Conservation (phyloP, 345 rosid species). For the Heritiera fomes region DNA sequence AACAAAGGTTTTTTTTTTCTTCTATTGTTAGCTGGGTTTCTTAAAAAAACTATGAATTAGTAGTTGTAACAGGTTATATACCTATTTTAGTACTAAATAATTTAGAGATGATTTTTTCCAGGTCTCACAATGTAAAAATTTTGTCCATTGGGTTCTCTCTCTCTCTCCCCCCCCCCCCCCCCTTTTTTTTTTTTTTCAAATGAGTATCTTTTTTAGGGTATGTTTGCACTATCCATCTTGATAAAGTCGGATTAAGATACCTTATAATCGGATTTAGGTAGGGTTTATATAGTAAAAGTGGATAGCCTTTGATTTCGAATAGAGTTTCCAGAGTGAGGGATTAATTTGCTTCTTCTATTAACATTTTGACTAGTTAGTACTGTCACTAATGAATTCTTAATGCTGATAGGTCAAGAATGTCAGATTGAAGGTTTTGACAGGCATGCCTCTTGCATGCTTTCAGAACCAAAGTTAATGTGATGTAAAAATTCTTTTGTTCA, state of each 20-base stretch:
- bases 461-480: not conserved
- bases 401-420: not conserved
- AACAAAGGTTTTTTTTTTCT: not conserved
- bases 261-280: not conserved
- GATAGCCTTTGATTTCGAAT: not conserved
- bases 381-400: not conserved
- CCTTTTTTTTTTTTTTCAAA: too few relatives aligned
- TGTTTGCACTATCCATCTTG: not conserved
- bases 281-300: not conserved
- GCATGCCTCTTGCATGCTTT: not conserved
- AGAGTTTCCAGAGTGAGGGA: too few relatives aligned
- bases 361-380: not conserved
- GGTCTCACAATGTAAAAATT: too few relatives aligned
- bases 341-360: constrained; percentile 2
- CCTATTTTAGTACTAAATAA: not conserved
- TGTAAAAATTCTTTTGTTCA: not conserved
- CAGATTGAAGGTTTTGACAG: not conserved
- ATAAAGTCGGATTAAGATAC: not conserved
- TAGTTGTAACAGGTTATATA: not conserved
- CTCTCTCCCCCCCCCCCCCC: too few relatives aligned
- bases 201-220: not conserved
- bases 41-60: too few relatives aligned
- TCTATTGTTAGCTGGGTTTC: not conserved
- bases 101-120: not conserved
- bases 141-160: too few relatives aligned